Evolutionary conservation across 257 asterid genomes (phyloP), one percentile per base, ranked within the genome.

Genomic region (Petunia secreta): DNA sequence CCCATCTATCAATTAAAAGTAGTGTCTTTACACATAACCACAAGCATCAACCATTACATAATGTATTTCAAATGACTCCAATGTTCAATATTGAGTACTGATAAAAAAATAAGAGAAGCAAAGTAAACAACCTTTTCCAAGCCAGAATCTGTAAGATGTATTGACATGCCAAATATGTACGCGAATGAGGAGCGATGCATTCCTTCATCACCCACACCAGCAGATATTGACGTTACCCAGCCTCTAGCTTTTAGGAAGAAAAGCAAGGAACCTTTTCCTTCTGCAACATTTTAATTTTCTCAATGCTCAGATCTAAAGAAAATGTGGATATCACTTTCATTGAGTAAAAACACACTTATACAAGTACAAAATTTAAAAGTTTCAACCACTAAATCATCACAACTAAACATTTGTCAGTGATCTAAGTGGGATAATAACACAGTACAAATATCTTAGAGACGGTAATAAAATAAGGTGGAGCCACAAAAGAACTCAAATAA

Each of bases 151-250:
- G 98, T 96, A 69, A 96, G 93, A 89, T 91, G 93, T 80, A 96
- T 86, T 80, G 98, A 92, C 97, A 96, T 91, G 90, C 89, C 90
- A 90, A 96, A 96, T 54, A 96, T 85, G 87, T 92, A 93, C 54
- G 98, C 97, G 59, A 93, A 75, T 76, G 97, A 86, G 60, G 98
- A 92, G 53, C 96, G 92, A 71, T 84, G 83, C 96, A 96, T 87
- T 79, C 98, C 99, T 77, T 96, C 98, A 80, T 95, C 98, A 78
- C 93, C 90, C 82, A 95, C 97, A 82, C 99, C 99, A 86, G 99
- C 98, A 83, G 97, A 91, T 80, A 95, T 88, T 40, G 94, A 92
- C 80, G 97, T 91, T 75, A 81, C 90, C 98, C 91, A 93, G 80
- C 99, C 98, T 89, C 77, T 89, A 82, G 92, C 90, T 85, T 95